Conservation (phyloP, 345 rosid genomes). For the Syzygium oleosum region DNA sequence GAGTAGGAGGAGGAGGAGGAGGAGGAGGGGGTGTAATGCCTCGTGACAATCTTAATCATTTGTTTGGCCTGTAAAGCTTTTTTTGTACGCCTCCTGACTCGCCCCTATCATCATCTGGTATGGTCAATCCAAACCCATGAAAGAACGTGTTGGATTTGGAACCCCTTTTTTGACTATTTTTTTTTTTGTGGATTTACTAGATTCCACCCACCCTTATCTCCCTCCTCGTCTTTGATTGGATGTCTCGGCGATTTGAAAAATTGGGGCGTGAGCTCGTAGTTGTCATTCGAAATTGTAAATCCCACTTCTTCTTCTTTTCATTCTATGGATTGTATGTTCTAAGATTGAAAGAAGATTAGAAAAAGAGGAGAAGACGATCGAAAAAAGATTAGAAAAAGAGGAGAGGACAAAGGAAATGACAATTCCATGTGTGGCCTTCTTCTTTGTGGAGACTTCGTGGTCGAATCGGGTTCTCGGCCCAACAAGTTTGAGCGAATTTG, state of each 20-base stretch:
- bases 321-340: not conserved
- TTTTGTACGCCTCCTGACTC: not conserved
- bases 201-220: not conserved
- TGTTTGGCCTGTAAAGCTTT: not conserved
- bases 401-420: not conserved
- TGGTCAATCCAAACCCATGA: not conserved
- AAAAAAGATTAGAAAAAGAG: not conserved
- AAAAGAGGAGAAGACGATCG: not conserved
- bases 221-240: not conserved
- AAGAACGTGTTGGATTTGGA: not conserved
- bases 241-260: not conserved
- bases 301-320: not conserved
- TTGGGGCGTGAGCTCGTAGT: not conserved
- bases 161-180: not conserved
- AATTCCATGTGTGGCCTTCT: not conserved
- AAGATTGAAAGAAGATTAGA: not conserved
- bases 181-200: not conserved
- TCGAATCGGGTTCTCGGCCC: not conserved
- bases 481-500: not conserved
- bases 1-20: not conserved
- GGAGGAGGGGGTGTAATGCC: not conserved
- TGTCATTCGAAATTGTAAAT: not conserved
- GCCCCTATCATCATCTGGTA: not conserved
- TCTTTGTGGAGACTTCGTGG: not conserved
- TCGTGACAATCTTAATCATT: slow-evolving; percentile 3